Evolutionary conservation across 495 filamentous ascomycete species (phyloP), one percentile per base, ranked within the genome.

Genomic region (Xylaria telfairii): DNA sequence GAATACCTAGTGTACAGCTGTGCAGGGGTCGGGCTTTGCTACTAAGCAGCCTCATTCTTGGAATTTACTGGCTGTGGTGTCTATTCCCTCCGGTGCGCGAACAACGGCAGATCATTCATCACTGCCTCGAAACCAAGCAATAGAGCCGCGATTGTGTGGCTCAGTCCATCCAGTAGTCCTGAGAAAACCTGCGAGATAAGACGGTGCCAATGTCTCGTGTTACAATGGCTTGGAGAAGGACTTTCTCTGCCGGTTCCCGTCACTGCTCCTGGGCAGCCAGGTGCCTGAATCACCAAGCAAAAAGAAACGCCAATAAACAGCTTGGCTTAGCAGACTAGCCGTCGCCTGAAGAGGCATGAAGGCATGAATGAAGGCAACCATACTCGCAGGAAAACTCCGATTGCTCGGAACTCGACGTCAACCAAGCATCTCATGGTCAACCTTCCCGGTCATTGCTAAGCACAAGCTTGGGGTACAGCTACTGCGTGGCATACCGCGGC

Each of bases 41-140:
- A 10, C 26, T 47, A 68, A 61, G 66, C 66, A 56, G 66, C 66
- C 66, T 68, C 54, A 32, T 61, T 68, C 32, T 61, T n/a, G 41
- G 26, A 26, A 17, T 39, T 42, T n/a, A 2, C 26, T 4, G 44
- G 32, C n/a, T 6, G 10, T 4, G 26, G 15, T 28, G 17, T 41
- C 4, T 21, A 13, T 15, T 30, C 53, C 17, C 28, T 46, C 13
- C 39, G 34, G n/a, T 37, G 39, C 21, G 39, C 60, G n/a, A 37
- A 54, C 53, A 2, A 34, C 44, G 15, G 34, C 46, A 19, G 28
- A 34, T 66, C 44, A 12, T 54, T 24, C 62, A 42, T 21, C 65
- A 57, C 65, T 42, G 47, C 34, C 47, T 13, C 51, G 2, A 42
- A 54, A 15, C 41, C 46, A 13, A 62, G 4, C 59, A 46, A 0